These are phyloP conservation scores for Populus euphratica DNA, from an alignment of 345 rosid species.

Conservation along the genomic window DNA sequence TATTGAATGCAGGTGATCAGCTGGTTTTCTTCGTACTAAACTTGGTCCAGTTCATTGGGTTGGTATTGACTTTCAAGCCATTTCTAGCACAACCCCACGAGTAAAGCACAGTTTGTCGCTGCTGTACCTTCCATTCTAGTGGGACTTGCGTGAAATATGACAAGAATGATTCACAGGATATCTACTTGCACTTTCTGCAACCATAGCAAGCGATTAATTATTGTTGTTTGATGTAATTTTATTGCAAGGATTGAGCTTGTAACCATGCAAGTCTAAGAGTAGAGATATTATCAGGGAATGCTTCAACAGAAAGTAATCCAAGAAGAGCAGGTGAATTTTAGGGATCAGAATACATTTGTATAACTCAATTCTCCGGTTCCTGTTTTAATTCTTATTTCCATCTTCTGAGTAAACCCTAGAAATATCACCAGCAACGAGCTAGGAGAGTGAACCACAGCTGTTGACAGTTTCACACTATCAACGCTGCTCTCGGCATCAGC, in stretches of 20 bases:
- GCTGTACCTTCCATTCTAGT: background rate
- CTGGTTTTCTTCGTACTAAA: slow-evolving; percentile 47
- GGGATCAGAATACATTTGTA: background rate
- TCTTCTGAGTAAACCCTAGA: background rate
- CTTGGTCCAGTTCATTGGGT: slow-evolving; percentile 32
- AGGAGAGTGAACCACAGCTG: background rate
- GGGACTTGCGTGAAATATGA: too few relatives aligned
- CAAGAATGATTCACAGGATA: too few relatives aligned
- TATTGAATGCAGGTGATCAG: slow-evolving; percentile 40
- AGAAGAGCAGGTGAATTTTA: background rate
- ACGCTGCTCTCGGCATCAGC: too few relatives aligned
- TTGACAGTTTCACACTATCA: too few relatives aligned
- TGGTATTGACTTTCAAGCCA: slow-evolving; percentile 54
- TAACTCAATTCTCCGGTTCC: background rate
- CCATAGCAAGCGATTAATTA: too few relatives aligned
- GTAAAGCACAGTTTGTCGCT: background rate
- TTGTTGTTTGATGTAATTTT: too few relatives aligned
- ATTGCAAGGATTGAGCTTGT: too few relatives aligned
- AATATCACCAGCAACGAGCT: background rate
- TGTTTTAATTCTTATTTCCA: too few relatives aligned
- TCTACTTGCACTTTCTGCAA: too few relatives aligned
- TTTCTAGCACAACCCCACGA: slow-evolving; percentile 39
- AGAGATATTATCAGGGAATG: background rate
- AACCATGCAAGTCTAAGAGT: background rate
- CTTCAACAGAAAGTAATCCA: background rate